A percentile compares a stretch with the other conserved stretches of the same genome.
These are phyloP conservation scores for Polymyxa betae DNA, from an alignment of 208 protist species.

Conservation along the genomic window DNA sequence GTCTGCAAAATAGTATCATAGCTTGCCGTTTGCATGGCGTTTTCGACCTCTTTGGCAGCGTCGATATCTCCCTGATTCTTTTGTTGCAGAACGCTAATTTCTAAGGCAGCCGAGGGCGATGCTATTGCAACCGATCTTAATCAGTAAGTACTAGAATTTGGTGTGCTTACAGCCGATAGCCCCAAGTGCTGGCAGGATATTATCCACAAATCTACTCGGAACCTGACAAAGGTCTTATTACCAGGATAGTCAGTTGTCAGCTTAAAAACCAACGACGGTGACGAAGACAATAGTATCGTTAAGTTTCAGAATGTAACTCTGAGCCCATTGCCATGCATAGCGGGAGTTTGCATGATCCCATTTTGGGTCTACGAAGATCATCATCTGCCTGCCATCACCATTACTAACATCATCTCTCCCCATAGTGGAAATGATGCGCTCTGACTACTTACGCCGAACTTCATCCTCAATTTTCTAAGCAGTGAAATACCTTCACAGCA, in stretches of 20 bases:
- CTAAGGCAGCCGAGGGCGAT: not conserved
- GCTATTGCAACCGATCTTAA: not conserved
- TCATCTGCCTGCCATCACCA: not conserved
- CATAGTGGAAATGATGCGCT: too few relatives aligned
- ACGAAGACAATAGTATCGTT: conserved; percentile 7
- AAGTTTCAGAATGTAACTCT: not conserved
- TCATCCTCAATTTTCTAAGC: too few relatives aligned
- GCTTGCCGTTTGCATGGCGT: not conserved
- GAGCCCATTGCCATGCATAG: conserved; percentile 19
- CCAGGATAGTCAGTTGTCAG: not conserved
- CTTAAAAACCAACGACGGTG: not conserved
- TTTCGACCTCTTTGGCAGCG: not conserved
- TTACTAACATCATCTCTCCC: too few relatives aligned
- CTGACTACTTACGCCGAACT: too few relatives aligned
- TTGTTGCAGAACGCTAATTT: not conserved
- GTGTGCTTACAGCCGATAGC: not conserved
- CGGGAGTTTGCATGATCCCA: not conserved
- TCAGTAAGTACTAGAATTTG: not conserved
- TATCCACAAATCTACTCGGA: not conserved
- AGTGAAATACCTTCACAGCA: too few relatives aligned
- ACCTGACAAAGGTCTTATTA: not conserved
- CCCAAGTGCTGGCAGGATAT: not conserved
- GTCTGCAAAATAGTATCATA: not conserved
- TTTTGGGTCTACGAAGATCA: conserved; percentile 6
- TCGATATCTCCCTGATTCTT: not conserved